phyloP scores from a whole-genome alignment of 2,329 filamentous ascomycete species.

The Leptoxyphium fumago region DNA sequence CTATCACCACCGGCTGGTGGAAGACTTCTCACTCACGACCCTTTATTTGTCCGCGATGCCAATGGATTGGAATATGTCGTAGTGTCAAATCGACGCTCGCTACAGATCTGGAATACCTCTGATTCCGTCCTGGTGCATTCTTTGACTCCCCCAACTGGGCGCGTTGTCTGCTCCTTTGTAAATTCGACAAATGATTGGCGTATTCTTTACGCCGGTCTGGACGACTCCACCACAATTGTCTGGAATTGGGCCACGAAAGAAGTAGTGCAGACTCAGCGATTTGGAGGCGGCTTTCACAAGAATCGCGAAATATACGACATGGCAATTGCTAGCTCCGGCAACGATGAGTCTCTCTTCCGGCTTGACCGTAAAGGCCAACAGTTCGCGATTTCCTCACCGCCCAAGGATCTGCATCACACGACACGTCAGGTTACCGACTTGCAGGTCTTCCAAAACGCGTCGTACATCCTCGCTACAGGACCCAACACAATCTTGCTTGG shows the following conservation, averaged over 20 bases:
- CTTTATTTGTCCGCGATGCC: conserved; percentile 39
- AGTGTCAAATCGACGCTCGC: conserved; percentile 15
- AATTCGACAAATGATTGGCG: not conserved
- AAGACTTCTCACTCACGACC: conserved; percentile 40
- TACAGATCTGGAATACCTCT: conserved; percentile 9
- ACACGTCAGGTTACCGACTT: not conserved
- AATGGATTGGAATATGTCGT: conserved; percentile 14
- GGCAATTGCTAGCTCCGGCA: not conserved
- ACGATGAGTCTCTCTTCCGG: not conserved
- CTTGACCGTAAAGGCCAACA: not conserved
- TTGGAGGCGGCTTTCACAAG: not conserved
- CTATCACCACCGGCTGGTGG: conserved; percentile 39
- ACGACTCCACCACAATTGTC: not conserved
- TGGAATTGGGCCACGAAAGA: not conserved
- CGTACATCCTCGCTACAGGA: not conserved
- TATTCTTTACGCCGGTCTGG: not conserved
- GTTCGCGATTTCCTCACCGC: not conserved
- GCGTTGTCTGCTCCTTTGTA: not conserved
- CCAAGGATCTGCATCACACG: not conserved
- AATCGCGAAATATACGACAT: not conserved
- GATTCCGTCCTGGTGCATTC: not conserved
- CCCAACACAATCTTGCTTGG: not conserved
- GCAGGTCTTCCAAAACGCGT: not conserved
- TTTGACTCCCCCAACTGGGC: not conserved
- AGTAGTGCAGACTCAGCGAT: not conserved